A percentile compares a stretch with the other conserved stretches of the same genome.
Conservation (phyloP, 2,329 filamentous ascomycete species). For the Aspergillus thermomutatus region DNA sequence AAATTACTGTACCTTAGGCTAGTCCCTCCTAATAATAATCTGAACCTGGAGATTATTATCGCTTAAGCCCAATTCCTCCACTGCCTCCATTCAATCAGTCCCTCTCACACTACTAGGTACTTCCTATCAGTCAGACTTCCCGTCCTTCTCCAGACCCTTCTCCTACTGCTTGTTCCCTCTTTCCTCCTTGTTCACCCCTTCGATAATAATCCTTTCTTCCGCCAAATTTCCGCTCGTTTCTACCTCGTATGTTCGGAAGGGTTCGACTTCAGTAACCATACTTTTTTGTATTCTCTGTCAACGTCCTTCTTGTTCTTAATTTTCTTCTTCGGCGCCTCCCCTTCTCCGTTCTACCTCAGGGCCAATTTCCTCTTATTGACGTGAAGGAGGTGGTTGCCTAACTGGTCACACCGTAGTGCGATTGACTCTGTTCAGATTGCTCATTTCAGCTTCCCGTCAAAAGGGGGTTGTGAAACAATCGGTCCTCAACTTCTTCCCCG, state of each 20-base stretch:
- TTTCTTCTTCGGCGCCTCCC: background rate
- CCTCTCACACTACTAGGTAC: constrained; percentile 3
- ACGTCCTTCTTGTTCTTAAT: background rate
- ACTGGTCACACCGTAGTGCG: background rate
- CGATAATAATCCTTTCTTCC: background rate
- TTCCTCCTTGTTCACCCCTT: background rate
- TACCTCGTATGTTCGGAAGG: background rate
- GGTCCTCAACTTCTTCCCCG: constrained; percentile 3
- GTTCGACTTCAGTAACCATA: background rate
- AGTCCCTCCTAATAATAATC: background rate
- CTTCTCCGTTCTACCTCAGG: background rate
- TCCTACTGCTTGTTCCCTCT: constrained; percentile 1
- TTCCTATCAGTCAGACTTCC: constrained; percentile 3
- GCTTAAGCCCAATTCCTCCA: background rate
- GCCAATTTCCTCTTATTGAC: background rate
- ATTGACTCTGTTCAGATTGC: background rate
- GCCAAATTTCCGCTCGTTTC: background rate
- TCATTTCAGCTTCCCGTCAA: background rate
- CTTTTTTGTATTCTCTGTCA: background rate
- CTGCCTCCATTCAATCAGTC: background rate
- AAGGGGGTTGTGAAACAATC: constrained; percentile 3
- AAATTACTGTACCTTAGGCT: background rate
- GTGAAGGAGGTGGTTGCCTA: background rate
- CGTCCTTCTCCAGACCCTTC: background rate
- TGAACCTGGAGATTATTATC: background rate